Evolutionary conservation across 352 stramenopile genomes (phyloP).

Genomic region (Pythium utonaiense): DNA sequence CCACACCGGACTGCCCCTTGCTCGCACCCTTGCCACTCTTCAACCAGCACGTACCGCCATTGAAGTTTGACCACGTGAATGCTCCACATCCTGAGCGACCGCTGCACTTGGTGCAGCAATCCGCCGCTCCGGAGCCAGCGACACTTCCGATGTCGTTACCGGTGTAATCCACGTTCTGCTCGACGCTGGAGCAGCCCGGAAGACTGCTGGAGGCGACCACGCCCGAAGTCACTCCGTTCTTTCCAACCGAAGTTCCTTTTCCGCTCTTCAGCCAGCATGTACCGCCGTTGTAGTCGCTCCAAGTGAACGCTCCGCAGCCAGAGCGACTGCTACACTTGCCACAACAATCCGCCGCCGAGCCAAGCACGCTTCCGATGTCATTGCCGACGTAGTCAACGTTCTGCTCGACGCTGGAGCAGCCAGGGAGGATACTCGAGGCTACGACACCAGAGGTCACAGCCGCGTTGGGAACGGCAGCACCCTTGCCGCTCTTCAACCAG

Average conservation of each 20-base stretch:
- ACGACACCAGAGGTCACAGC: too few relatives aligned
- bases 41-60: slow-evolving; percentile 27
- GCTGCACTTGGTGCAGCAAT: slow-evolving; percentile 22
- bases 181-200: background rate
- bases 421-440: too few relatives aligned
- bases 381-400: slow-evolving; percentile 28
- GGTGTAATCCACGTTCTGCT: slow-evolving; percentile 22
- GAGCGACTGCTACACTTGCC: slow-evolving; percentile 6
- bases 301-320: slow-evolving; percentile 27
- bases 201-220: background rate
- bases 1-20: background rate
- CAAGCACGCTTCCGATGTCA: slow-evolving; percentile 19
- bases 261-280: slow-evolving; percentile 58
- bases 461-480: too few relatives aligned
- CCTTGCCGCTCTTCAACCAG: slow-evolving; percentile 45
- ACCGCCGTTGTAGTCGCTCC: slow-evolving; percentile 47
- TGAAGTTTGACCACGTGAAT: slow-evolving; percentile 19
- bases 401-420: too few relatives aligned
- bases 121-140: background rate
- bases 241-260: background rate
- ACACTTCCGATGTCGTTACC: slow-evolving; percentile 25
- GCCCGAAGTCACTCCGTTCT: background rate
- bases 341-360: slow-evolving; percentile 15
- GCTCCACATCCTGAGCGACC: slow-evolving; percentile 8
- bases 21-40: slow-evolving; percentile 23